Conservation (phyloP, 306 rosid species). For the Ormosia emarginata region DNA sequence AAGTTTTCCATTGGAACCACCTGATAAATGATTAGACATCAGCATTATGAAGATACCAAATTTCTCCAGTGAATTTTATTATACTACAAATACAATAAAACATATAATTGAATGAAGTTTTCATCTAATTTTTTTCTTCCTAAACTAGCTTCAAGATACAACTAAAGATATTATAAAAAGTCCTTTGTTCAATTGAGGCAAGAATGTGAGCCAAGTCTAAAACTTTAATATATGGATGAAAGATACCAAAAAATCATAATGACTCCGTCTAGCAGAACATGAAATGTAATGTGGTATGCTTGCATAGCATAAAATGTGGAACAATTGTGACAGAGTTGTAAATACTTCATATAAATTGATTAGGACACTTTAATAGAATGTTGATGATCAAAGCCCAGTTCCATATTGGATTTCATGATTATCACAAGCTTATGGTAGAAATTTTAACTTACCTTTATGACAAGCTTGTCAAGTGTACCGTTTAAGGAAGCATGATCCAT, state of each 20-base stretch:
- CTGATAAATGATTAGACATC: conserved; percentile 45
- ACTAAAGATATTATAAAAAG: not conserved
- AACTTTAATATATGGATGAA: not conserved
- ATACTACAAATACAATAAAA: not conserved
- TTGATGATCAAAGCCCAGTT: conserved; percentile 5
- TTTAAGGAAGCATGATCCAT: conserved; percentile 57
- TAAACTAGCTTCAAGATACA: not conserved
- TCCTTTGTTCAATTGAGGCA: not conserved
- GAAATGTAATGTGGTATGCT: not conserved
- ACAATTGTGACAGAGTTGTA: not conserved
- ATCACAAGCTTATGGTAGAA: not conserved
- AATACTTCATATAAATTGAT: not conserved
- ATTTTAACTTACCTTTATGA: conserved; percentile 65
- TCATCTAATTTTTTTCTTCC: not conserved
- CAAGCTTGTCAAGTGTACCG: conserved; percentile 66
- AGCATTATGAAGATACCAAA: conserved; percentile 16
- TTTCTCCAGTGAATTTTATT: conserved; percentile 5
- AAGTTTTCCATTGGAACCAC: conserved; percentile 93
- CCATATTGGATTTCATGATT: conserved; percentile 15
- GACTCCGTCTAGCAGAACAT: not conserved
- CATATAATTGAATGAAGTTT: not conserved
- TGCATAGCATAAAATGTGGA: not conserved
- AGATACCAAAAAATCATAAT: not conserved
- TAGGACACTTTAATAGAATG: not conserved
- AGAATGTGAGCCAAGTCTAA: not conserved